phyloP scores from a whole-genome alignment of 306 rosid species.

The Sechiopsis laciniata region DNA sequence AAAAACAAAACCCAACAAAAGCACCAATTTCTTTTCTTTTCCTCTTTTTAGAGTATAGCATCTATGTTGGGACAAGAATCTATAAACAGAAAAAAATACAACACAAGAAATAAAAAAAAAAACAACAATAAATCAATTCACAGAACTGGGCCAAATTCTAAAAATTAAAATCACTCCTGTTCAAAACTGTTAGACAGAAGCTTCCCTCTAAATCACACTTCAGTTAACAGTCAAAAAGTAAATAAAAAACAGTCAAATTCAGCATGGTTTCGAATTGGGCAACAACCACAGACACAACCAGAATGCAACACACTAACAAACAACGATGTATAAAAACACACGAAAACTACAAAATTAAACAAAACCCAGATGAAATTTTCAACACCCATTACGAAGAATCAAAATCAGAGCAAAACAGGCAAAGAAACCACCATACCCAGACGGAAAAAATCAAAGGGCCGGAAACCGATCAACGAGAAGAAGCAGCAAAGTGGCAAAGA shows the following conservation, averaged over 20 bases:
- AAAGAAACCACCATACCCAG: constrained; percentile 13
- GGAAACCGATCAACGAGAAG: neutral
- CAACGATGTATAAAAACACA: neutral
- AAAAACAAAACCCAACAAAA: constrained; percentile 9
- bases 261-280: neutral
- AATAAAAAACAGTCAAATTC: neutral
- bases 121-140: neutral
- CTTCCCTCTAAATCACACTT: neutral
- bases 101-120: neutral
- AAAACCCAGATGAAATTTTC: neutral
- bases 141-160: neutral
- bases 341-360: neutral
- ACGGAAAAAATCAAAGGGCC: neutral
- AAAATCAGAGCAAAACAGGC: neutral
- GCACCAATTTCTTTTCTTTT: neutral
- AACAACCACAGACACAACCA: neutral
- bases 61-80: constrained; percentile 4
- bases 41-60: constrained; percentile 8
- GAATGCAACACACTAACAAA: constrained; percentile 2
- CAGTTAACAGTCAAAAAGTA: neutral
- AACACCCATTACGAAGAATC: neutral
- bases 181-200: neutral
- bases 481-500: constrained; percentile 10
- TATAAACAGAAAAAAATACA: constrained; percentile 1
- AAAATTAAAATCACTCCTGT: neutral